These are phyloP conservation scores for Asparagopsis taxiformis DNA, from an alignment of 31 red algal genomes.

Conservation along the genomic window DNA sequence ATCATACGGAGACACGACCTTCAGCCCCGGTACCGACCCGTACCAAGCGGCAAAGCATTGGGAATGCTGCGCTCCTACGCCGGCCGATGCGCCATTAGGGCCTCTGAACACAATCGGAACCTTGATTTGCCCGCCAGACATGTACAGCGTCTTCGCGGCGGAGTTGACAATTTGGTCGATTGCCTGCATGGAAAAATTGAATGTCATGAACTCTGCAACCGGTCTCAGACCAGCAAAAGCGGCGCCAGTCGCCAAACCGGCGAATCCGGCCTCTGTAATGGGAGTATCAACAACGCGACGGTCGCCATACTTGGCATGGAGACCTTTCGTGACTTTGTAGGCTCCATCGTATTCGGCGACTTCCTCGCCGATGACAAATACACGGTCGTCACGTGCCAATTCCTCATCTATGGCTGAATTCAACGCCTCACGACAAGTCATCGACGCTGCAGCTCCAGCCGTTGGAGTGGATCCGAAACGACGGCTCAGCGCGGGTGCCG, in stretches of 20 bases:
- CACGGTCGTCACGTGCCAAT: slow-evolving; percentile 87
- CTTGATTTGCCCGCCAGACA: slow-evolving; percentile 95
- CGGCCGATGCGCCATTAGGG: slow-evolving; percentile 86
- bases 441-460: slow-evolving; percentile 20
- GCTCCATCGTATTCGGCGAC: slow-evolving; percentile 98
- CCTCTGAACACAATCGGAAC: slow-evolving; percentile 99
- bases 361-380: slow-evolving; percentile 97
- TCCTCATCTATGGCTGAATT: slow-evolving; percentile 98
- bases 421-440: slow-evolving; percentile 93
- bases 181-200: slow-evolving; percentile 97
- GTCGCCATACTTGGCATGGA: slow-evolving; percentile 88
- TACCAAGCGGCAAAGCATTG: slow-evolving; percentile 96
- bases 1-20: slow-evolving; percentile 93
- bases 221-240: slow-evolving; percentile 90
- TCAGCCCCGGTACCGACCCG: slow-evolving; percentile 90
- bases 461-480: slow-evolving; percentile 15
- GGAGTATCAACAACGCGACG: slow-evolving; percentile 97
- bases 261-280: slow-evolving; percentile 98
- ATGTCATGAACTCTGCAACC: slow-evolving; percentile 98
- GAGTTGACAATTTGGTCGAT: slow-evolving; percentile 99
- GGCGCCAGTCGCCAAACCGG: slow-evolving; percentile 91
- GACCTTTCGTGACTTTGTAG: slow-evolving; percentile 99
- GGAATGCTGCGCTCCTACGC: slow-evolving; percentile 96
- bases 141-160: slow-evolving; percentile 97
- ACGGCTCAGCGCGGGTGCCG: background rate